Evolutionary conservation across 2,329 filamentous ascomycete genomes (phyloP).

Genomic region (Escovopsis sp.): DNA sequence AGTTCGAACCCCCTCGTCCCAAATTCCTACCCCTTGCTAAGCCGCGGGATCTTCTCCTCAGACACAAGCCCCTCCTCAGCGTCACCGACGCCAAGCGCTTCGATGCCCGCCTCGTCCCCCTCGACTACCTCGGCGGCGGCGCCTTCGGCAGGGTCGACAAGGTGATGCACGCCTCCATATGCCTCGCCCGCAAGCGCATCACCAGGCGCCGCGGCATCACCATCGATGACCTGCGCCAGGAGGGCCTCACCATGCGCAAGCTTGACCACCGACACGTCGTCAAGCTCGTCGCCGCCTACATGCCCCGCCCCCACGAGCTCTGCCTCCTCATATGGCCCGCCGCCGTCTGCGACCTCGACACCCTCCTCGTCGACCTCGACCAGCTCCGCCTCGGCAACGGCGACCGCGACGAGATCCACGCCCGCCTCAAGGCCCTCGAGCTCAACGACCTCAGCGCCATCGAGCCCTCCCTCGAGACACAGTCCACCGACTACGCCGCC

Average conservation of each 20-base stretch:
- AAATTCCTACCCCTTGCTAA: neutral
- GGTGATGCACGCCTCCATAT: slow-evolving; percentile 24
- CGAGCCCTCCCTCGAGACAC: slow-evolving; percentile 11
- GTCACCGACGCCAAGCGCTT: slow-evolving; percentile 19
- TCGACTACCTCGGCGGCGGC: slow-evolving; percentile 25
- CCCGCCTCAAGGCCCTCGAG: slow-evolving; percentile 22
- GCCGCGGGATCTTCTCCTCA: slow-evolving; percentile 3
- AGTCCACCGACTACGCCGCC: slow-evolving; percentile 9
- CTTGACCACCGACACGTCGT: slow-evolving; percentile 32
- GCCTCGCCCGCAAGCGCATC: slow-evolving; percentile 30
- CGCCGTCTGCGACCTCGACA: slow-evolving; percentile 28
- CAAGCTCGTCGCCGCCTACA: slow-evolving; percentile 31
- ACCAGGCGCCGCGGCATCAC: slow-evolving; percentile 19
- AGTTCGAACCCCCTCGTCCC: neutral
- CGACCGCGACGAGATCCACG: slow-evolving; percentile 25
- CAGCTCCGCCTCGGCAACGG: slow-evolving; percentile 21
- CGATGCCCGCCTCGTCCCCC: slow-evolving; percentile 16
- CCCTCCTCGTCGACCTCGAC: slow-evolving; percentile 28
- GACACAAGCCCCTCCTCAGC: slow-evolving; percentile 16
- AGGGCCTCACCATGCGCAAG: slow-evolving; percentile 31
- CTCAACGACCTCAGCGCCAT: slow-evolving; percentile 22
- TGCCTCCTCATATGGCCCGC: slow-evolving; percentile 32
- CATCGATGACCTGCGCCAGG: slow-evolving; percentile 27
- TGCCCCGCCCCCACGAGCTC: slow-evolving; percentile 22
- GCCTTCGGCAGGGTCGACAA: slow-evolving; percentile 29